A percentile compares a stretch with the other conserved stretches of the same genome.
Evolutionary conservation across 2,329 filamentous ascomycete species (phyloP).

Genomic region (Cladosporium sp.): DNA sequence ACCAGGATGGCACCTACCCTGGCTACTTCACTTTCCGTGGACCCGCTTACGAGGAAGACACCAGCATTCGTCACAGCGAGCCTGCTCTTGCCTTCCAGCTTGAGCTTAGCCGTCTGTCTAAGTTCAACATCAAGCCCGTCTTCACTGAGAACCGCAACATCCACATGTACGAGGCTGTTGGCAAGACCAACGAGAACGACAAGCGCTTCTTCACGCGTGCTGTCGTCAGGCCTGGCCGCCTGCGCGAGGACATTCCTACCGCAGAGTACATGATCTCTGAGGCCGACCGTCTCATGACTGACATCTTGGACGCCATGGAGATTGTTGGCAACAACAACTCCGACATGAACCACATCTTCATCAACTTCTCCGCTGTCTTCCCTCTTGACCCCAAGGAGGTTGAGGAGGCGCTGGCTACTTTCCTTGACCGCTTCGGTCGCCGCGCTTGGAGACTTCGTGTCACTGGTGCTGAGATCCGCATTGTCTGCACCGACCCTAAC

Average conservation of each 20-base stretch:
- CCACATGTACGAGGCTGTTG: constrained; percentile 95
- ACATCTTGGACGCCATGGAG: constrained; percentile 95
- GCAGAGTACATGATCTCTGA: constrained; percentile 97
- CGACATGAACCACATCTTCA: constrained; percentile 99
- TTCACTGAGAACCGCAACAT: constrained; percentile 99
- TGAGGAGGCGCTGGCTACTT: constrained; percentile 87
- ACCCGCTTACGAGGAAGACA: constrained; percentile 83
- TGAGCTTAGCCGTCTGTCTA: constrained; percentile 87
- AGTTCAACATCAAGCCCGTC: constrained; percentile 97
- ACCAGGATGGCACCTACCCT: constrained; percentile 89
- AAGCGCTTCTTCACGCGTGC: constrained; percentile 99
- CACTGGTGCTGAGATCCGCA: constrained; percentile 95
- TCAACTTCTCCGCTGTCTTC: constrained; percentile 98
- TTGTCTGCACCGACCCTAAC: constrained; percentile 88
- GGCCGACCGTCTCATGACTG: constrained; percentile 93
- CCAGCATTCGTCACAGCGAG: constrained; percentile 95
- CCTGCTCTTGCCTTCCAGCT: constrained; percentile 98
- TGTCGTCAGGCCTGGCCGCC: constrained; percentile 87
- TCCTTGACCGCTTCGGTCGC: constrained; percentile 93
- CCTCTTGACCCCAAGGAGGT: constrained; percentile 86
- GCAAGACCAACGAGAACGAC: constrained; percentile 91
- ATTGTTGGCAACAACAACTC: constrained; percentile 99
- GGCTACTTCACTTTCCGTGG: constrained; percentile 99
- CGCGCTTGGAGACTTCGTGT: constrained; percentile 96
- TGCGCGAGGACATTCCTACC: constrained; percentile 97